Evolutionary conservation across 75 land plant genomes (phyloP), one percentile per base, ranked within the genome.

Genomic region (Cryptomeria japonica): DNA sequence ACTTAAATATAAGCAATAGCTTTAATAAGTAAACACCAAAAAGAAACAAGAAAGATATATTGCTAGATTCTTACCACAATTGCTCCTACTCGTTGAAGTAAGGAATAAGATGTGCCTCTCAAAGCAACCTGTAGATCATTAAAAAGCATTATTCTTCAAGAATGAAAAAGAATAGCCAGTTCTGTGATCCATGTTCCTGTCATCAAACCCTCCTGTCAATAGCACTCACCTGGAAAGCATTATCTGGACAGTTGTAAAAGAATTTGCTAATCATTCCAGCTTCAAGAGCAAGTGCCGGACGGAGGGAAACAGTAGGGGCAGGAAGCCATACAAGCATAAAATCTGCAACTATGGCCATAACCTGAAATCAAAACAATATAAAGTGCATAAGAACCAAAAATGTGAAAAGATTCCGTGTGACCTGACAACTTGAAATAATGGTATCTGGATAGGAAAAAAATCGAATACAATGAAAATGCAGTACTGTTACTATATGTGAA

Each of bases 291-390:
- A 96, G 89, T 72, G 93, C 85, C 15, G 98, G 91, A 61, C 93
- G 95, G 51, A 98, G 95, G 89, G 99, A 92, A 87, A 98, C 95
- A 36, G 99, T 98, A 72, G 99, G 99, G 82, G 99, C 99, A 68
- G 99, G 99, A 83, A 98, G 98, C 94, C 97, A 98, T 58, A 98
- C 99, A 84, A 98, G 96, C 99, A 98, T 98, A 87, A 98, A 98
- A 91, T 98, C 99, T 80, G 99, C 99, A 90, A 98, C 90, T 84
- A 98, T 84, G 34, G 99, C 99, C 99, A 98, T 98, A 44, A 95
- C 95, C 97, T 97, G 88, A 39, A 56, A 86, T 32, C 13, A 9
- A 18, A 58, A 32, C 16, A 13, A 86, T 86, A 28, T 18, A 86
- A 46, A 36, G 8, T 85, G 31, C 28, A 55, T 51, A 55, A 55